These are phyloP conservation scores for Penicillium italicum DNA, from an alignment of 2,329 filamentous ascomycete genomes.

Conservation along the genomic window DNA sequence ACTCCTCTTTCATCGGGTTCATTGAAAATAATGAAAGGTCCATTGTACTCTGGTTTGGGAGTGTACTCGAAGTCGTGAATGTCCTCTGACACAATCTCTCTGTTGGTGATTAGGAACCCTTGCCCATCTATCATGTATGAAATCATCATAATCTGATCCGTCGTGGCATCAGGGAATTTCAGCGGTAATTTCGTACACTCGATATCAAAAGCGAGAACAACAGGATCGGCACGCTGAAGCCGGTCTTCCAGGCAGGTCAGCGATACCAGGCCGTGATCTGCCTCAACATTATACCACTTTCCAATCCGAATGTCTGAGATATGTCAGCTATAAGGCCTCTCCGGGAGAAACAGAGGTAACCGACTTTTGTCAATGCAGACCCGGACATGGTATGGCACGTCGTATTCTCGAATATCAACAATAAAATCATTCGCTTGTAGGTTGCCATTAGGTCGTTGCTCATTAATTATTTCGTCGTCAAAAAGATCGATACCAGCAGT, in stretches of 20 bases:
- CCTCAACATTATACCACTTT: slow-evolving; percentile 95
- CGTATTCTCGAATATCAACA: slow-evolving; percentile 97
- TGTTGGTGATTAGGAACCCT: slow-evolving; percentile 95
- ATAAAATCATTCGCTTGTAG: slow-evolving; percentile 94
- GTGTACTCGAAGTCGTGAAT: slow-evolving; percentile 98
- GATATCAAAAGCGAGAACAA: slow-evolving; percentile 99
- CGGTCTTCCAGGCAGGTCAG: slow-evolving; percentile 82
- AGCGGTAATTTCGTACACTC: slow-evolving; percentile 93
- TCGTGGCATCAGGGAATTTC: slow-evolving; percentile 91
- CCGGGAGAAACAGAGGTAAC: slow-evolving; percentile 14
- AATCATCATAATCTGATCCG: slow-evolving; percentile 99
- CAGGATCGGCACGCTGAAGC: slow-evolving; percentile 84
- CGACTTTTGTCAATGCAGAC: slow-evolving; percentile 91
- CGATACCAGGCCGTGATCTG: slow-evolving; percentile 84
- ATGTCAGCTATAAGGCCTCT: slow-evolving; percentile 22
- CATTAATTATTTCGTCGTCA: slow-evolving; percentile 81
- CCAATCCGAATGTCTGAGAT: slow-evolving; percentile 81
- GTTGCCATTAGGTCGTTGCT: slow-evolving; percentile 73
- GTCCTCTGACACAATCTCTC: slow-evolving; percentile 95
- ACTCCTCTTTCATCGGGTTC: slow-evolving; percentile 87
- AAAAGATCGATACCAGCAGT: slow-evolving; percentile 90
- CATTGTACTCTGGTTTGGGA: slow-evolving; percentile 91
- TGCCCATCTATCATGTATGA: slow-evolving; percentile 99
- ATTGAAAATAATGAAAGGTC: slow-evolving; percentile 97
- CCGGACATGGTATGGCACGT: slow-evolving; percentile 98